Conservation (phyloP, 2,329 filamentous ascomycete genomes). For the Cytospora piceae region DNA sequence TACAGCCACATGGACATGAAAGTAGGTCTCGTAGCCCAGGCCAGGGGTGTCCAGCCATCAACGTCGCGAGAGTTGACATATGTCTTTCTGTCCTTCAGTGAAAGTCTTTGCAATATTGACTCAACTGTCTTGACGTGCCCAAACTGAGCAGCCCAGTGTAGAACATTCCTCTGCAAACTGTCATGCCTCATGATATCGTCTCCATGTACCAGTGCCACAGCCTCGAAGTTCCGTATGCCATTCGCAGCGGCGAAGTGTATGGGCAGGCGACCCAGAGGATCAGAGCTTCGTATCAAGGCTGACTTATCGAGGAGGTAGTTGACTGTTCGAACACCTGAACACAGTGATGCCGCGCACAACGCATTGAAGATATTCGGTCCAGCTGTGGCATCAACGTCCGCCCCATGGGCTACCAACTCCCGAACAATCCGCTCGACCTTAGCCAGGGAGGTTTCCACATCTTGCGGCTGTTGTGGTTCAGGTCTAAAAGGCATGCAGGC, state of each 20-base stretch:
- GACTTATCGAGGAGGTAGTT: constrained; percentile 7
- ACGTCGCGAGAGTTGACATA: neutral
- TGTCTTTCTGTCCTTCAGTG: neutral
- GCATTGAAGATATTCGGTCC: neutral
- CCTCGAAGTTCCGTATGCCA: constrained; percentile 11
- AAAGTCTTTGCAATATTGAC: constrained; percentile 4
- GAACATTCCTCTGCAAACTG: neutral
- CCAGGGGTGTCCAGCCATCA: constrained; percentile 12
- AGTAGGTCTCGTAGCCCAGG: constrained; percentile 2
- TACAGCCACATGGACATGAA: neutral
- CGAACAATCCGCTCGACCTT: neutral
- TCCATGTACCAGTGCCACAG: constrained; percentile 3
- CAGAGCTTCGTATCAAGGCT: neutral
- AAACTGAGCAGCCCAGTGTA: constrained; percentile 11
- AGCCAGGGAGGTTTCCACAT: neutral
- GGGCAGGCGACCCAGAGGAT: constrained; percentile 10
- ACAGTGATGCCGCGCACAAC: constrained; percentile 1
- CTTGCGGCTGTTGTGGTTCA: neutral
- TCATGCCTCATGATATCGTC: constrained; percentile 7
- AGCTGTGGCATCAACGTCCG: neutral
- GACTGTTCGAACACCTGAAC: neutral
- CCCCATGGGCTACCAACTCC: neutral
- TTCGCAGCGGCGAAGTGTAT: constrained; percentile 12
- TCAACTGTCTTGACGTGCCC: neutral
- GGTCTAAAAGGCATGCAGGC: neutral